Base-by-base conservation (phyloP, 2,329 filamentous ascomycete genomes). In the Venturia nashicola region DNA sequence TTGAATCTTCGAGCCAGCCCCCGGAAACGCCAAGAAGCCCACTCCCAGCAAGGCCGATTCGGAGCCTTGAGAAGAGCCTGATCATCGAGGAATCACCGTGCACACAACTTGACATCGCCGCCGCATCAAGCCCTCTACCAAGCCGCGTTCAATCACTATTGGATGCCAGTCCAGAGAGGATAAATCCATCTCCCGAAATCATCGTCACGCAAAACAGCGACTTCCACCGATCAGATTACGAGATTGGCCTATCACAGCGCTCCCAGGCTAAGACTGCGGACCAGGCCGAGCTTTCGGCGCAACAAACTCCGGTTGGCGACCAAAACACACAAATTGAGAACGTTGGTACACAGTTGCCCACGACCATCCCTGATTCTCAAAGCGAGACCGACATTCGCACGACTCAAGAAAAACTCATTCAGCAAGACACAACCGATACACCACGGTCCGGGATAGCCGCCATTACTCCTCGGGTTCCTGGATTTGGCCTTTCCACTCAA, bases 151-250 rank as follows among this genome's bases (percentile, higher is more conserved):
- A 57, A 9, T 18, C 51, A n/a, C 14, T 57, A n/a, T 36, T 57
- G 51, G 23, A 57, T 57, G 51, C 27, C 51, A 36, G 32, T 36
- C 27, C 51, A 57, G 51, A 36, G 51, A 34, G 32, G n/a, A 18
- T 36, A 3, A 57, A 57, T 57, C 51, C 51, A 11, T 57, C 51
- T 57, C 59, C 59, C 20, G 39, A 60, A 44, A 48, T 63, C 20
- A 42, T 55, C 34, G 61, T 55, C 16, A 59, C 61, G 36, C 39
- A 46, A 46, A 27, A 46, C 18, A 46, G 23, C 16, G 36, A 40
- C 46, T 63, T 63, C 61, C n/a, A 48, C 34, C 61, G 48, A n/a
- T 20, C 46, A 48, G 61, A 63, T 18, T 63, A 63, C 48, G 34
- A 40, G 61, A 48, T 51, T 40, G 61, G 48, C 34, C 51, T 63